Evolutionary conservation across 495 filamentous ascomycete species (phyloP), one percentile per base, ranked within the genome.

Genomic region (Tuber microsphaerosporum): DNA sequence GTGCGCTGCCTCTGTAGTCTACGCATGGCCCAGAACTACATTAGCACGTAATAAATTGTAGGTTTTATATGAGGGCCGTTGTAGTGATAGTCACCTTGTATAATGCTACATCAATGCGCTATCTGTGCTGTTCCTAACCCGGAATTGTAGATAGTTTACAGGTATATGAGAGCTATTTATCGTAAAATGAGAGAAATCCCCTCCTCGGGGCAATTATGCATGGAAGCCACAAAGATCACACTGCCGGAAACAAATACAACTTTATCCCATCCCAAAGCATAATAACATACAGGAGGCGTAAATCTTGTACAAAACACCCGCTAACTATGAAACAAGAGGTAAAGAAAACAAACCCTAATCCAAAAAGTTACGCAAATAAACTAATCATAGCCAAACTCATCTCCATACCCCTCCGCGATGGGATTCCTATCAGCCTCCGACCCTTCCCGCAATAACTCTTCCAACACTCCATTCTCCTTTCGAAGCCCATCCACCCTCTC

Each of bases 401-500:
- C 26, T 5, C 26, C 56, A 65, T 65, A 17, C 0, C 5, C 17
- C 26, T 65, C 56, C 26, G 26, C 56, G 5, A 12, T 26, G 26
- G n/a, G 26, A 19, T 65, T 65, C 26, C 26, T 19, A 14, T 19
- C 26, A 65, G 16, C 56, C 56, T 65, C 56, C 14, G 56, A 34
- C 3, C 72, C 75, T n/a, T 65, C 72, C 46, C 65, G 65, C 14
- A 79, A 73, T 34, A 79, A 69, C 41, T 69, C 76, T 41, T 79
- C 77, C 39, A 79, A 48, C 61, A 79, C 76, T 12, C 76, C 77
- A 39, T 79, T 79, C 69, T 79, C 76, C 46, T 71, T 75, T 44
- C 68, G 77, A 39, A 79, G 73, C 10, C 77, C 76, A 17, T 79
- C 77, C 10, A 79, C 76, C 73, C 56, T 79, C 51, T 79, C 77